These are phyloP conservation scores for Theobroma cacao DNA, from an alignment of 345 rosid genomes.

Conservation along the genomic window DNA sequence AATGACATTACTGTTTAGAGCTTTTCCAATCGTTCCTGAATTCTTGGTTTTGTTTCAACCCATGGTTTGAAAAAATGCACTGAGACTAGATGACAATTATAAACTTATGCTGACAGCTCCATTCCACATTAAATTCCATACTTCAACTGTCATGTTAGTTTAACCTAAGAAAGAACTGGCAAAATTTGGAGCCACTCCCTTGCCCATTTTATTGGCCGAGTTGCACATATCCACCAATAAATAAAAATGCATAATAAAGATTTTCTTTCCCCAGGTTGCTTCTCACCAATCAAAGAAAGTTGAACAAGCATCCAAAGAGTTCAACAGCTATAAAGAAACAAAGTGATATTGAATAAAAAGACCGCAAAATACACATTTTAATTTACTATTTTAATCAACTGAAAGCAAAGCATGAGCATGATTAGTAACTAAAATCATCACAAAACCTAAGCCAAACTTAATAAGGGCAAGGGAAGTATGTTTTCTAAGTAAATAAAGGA, in stretches of 20 bases:
- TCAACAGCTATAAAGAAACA: background rate
- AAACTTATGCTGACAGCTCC: background rate
- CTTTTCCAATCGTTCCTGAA: background rate
- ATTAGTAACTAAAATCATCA: background rate
- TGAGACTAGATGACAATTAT: background rate
- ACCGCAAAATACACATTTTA: background rate
- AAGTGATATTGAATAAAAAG: background rate
- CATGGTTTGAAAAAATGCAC: background rate
- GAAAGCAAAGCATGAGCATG: background rate
- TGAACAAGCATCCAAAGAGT: background rate
- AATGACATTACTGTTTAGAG: background rate
- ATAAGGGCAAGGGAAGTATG: too few relatives aligned
- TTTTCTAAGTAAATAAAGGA: background rate
- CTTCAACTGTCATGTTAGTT: background rate
- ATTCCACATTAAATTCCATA: background rate
- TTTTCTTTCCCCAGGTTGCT: background rate
- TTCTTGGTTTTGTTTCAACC: background rate
- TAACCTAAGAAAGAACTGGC: background rate
- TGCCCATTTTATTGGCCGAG: background rate
- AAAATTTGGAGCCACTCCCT: background rate
- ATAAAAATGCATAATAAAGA: background rate
- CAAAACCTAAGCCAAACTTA: background rate
- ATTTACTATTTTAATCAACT: background rate
- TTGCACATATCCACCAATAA: background rate
- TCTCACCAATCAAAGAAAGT: background rate